Base-by-base conservation (phyloP, 2,329 filamentous ascomycete genomes). In the Zasmidium cellare region DNA sequence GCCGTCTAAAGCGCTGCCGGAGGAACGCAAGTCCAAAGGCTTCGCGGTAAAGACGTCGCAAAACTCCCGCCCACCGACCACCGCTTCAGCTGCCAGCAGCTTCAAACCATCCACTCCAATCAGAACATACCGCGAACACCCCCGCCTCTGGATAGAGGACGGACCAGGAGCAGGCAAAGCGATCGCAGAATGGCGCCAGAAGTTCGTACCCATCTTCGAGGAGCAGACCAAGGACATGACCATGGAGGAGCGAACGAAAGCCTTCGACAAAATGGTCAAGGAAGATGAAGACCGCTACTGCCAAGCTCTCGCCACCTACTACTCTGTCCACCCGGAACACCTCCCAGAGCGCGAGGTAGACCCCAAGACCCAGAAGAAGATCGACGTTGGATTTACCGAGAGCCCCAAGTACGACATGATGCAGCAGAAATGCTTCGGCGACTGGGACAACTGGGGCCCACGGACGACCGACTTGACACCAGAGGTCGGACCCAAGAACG, bases 151-250 rank as follows among this genome's bases (percentile, higher is more conserved):
- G 55, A 11, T 48, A 2, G 49, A 52, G 14, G 38, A 49, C 20
- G 49, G 24, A 1, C 55, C 47, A 16, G 25, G 20, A 41, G 24
- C 23, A 25, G 55, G 55, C 44, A 51, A 57, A 57, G 55, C 55
- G 11, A 41, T 24, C 11, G 48, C 55, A 14, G 25, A 41, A 24
- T 57, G 55, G 55, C 41, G 41, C 11, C 28, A 46, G 19, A 22
- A 38, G 2, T 55, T 51, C 44, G 55, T 52, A 12, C 41, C 24
- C 1, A 14, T 31, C 16, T 11, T 57, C 20, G 14, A 47, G 24
- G 44, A 51, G 0, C 16, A 14, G 12, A 35, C 41, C 41, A 41
- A 46, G 22, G 49, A 44, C 44, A 46, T 46, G 49, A 51, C 49
- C 55, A 46, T 28, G 11, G 19, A 53, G 3, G 24, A 48, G n/a